Evolutionary conservation across 768 basidiomycete species (phyloP).

Genomic region (Sporobolomyces pararoseus): DNA sequence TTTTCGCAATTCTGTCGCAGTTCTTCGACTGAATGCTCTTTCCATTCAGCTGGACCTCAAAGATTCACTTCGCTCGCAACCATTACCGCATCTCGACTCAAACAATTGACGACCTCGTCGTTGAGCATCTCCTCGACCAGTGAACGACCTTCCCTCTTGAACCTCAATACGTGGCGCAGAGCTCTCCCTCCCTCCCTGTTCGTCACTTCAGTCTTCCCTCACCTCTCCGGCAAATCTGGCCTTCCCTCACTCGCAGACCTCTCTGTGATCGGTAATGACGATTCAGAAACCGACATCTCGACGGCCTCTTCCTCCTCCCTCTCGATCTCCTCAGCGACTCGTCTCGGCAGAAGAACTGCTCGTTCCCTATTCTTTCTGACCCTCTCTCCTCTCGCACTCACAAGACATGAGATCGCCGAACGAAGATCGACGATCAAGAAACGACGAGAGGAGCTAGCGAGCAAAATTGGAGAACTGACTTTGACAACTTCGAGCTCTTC

Average conservation of each 20-base stretch:
- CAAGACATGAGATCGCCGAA: conserved; percentile 63
- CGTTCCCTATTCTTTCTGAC: conserved; percentile 48
- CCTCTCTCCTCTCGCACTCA: conserved; percentile 59
- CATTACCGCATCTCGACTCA: conserved; percentile 41
- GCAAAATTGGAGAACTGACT: conserved; percentile 53
- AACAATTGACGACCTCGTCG: conserved; percentile 54
- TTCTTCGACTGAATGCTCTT: too few species aligned
- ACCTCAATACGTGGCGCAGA: conserved; percentile 50
- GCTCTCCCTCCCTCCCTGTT: conserved; percentile 56
- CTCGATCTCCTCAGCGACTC: conserved; percentile 19
- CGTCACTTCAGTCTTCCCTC: conserved; percentile 64
- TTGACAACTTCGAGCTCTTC: conserved; percentile 20
- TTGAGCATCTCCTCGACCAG: conserved; percentile 54
- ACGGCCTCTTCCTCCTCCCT: conserved; percentile 2
- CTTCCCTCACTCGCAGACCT: conserved; percentile 23
- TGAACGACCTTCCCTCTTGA: conserved; percentile 54
- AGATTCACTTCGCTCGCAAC: conserved; percentile 50
- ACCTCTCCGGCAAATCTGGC: conserved; percentile 53
- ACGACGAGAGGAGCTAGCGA: conserved; percentile 63
- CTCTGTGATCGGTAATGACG: conserved; percentile 27
- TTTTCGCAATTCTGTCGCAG: neutral
- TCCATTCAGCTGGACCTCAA: conserved; percentile 50
- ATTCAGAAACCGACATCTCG: neutral
- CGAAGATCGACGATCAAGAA: conserved; percentile 62
- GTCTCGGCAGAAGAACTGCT: conserved; percentile 23